phyloP scores from a whole-genome alignment of 352 stramenopile species.

The Blastocystis sp. region DNA sequence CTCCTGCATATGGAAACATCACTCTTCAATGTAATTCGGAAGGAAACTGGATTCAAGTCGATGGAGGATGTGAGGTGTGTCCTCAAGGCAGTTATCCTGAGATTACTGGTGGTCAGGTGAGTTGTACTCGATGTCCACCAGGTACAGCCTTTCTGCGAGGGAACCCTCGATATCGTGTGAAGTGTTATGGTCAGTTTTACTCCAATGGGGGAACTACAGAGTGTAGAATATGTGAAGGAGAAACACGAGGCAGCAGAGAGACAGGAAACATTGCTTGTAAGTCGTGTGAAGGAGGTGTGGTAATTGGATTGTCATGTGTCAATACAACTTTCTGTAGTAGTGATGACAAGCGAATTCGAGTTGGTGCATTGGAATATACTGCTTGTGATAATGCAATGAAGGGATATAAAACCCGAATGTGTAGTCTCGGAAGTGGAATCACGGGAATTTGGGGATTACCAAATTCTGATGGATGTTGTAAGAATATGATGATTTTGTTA shows the following conservation, averaged over 20 bases:
- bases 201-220: constrained; percentile 39
- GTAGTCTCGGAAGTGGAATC: neutral
- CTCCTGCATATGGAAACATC: neutral
- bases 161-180: neutral
- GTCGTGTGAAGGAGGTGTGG: neutral
- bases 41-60: neutral
- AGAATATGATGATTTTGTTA: neutral
- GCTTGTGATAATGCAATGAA: neutral
- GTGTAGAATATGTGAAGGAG: neutral
- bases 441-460: neutral
- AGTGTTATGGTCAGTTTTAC: constrained; percentile 49
- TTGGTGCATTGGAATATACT: neutral
- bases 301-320: constrained; percentile 38
- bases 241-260: constrained; percentile 10
- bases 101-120: neutral
- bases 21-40: neutral
- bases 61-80: neutral
- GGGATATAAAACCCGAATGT: constrained; percentile 27
- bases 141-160: constrained; percentile 29
- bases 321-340: neutral
- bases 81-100: neutral
- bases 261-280: constrained; percentile 49
- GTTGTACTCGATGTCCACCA: constrained; percentile 1
- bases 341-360: neutral
- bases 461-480: constrained; percentile 45